These are phyloP conservation scores for Phytopythium aichiense DNA, from an alignment of 352 stramenopile genomes.

Conservation along the genomic window DNA sequence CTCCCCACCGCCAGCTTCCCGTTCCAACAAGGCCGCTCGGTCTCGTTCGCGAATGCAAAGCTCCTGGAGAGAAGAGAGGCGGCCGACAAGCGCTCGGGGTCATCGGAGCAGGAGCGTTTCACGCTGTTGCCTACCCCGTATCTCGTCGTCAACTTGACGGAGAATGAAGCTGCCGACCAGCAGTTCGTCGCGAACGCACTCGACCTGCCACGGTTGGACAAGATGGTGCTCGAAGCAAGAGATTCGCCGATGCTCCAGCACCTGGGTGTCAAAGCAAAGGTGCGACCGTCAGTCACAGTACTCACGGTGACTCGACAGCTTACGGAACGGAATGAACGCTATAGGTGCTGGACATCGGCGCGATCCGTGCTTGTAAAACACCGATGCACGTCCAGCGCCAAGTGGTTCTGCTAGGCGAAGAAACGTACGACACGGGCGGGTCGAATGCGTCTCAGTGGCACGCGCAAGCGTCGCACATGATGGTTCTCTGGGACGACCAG, in stretches of 20 bases:
- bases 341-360: conserved; percentile 62
- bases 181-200: conserved; percentile 20
- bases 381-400: conserved; percentile 53
- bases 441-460: conserved; percentile 9
- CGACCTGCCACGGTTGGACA: conserved; percentile 20
- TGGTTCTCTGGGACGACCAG: conserved; percentile 71
- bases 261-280: conserved; percentile 31
- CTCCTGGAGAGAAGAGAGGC: conserved; percentile 43
- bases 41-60: conserved; percentile 60
- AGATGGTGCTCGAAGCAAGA: conserved; percentile 18
- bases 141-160: conserved; percentile 28
- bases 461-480: conserved; percentile 34
- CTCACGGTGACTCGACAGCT: neutral
- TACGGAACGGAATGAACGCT: neutral
- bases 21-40: conserved; percentile 26
- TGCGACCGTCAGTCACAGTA: neutral
- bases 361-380: conserved; percentile 53
- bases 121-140: conserved; percentile 38
- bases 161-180: conserved; percentile 16
- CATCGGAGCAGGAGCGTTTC: conserved; percentile 10
- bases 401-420: conserved; percentile 55
- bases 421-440: neutral
- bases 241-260: conserved; percentile 24
- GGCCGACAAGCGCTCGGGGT: conserved; percentile 6
- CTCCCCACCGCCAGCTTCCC: conserved; percentile 18